phyloP scores from a whole-genome alignment of 306 rosid species.

The Hippophae rhamnoides region DNA sequence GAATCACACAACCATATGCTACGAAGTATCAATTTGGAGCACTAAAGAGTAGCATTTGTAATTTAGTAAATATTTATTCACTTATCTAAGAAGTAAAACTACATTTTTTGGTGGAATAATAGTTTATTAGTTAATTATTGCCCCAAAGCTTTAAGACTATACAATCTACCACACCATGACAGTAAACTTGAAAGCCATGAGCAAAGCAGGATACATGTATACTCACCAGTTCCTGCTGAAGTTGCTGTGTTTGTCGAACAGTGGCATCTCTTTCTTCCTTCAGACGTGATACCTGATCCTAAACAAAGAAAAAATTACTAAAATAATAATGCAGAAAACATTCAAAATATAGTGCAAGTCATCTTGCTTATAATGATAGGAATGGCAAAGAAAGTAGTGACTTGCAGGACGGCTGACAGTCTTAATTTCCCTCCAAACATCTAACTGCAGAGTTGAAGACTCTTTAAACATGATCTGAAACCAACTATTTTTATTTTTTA shows the following conservation, averaged over 20 bases:
- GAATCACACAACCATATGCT: too few species aligned
- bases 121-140: too few species aligned
- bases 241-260: conserved; percentile 60
- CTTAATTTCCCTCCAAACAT: too few species aligned
- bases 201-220: not conserved
- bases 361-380: not conserved
- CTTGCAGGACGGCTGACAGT: too few species aligned
- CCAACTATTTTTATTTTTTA: too few species aligned
- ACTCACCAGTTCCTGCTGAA: conserved; percentile 82
- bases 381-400: too few species aligned
- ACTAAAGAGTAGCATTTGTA: too few species aligned
- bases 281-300: conserved; percentile 43
- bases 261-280: conserved; percentile 87
- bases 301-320: conserved; percentile 19
- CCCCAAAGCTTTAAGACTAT: not conserved
- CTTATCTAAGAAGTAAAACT: too few species aligned
- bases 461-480: not conserved
- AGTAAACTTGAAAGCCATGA: conserved; percentile 1
- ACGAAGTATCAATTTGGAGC: too few species aligned
- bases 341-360: not conserved
- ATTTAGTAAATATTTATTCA: too few species aligned
- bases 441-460: not conserved
- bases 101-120: too few species aligned
- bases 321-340: conserved; percentile 8
- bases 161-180: not conserved